phyloP scores from a whole-genome alignment of 768 basidiomycete species.

The Leccinum barrowsii region DNA sequence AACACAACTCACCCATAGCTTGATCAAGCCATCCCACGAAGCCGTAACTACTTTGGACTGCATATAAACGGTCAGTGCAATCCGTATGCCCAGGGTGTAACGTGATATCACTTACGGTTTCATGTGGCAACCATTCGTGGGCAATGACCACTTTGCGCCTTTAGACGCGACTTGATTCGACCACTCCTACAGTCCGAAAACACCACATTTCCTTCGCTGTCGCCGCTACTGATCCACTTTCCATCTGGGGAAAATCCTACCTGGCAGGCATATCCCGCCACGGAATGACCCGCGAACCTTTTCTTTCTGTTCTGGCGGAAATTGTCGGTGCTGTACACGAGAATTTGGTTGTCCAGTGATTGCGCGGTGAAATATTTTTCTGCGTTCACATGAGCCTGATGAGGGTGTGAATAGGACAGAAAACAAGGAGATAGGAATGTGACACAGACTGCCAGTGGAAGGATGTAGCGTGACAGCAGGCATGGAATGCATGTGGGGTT shows the following conservation, averaged over 20 bases:
- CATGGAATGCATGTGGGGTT: conserved; percentile 99
- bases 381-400: conserved; percentile 22
- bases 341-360: conserved; percentile 96
- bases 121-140: conserved; percentile 97
- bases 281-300: conserved; percentile 94
- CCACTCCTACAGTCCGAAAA: conserved; percentile 99
- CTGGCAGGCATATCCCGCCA: conserved; percentile 96
- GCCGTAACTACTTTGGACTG: conserved; percentile 97
- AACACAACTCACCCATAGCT: conserved; percentile 80
- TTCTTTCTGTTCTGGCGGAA: conserved; percentile 99
- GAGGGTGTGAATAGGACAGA: conserved; percentile 16
- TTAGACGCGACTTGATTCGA: conserved; percentile 84
- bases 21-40: conserved; percentile 97
- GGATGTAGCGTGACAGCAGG: conserved; percentile 96
- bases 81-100: neutral
- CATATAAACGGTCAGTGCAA: conserved; percentile 15
- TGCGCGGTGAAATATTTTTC: conserved; percentile 98
- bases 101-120: conserved; percentile 62
- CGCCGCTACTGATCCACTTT: conserved; percentile 96
- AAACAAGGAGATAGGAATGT: conserved; percentile 3
- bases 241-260: conserved; percentile 98
- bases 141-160: conserved; percentile 94
- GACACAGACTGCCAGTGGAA: conserved; percentile 60
- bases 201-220: conserved; percentile 90
- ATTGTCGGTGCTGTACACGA: conserved; percentile 95